Evolutionary conservation across 805 yeast genomes (phyloP).

Genomic region (Kluyveromyces starmeri): DNA sequence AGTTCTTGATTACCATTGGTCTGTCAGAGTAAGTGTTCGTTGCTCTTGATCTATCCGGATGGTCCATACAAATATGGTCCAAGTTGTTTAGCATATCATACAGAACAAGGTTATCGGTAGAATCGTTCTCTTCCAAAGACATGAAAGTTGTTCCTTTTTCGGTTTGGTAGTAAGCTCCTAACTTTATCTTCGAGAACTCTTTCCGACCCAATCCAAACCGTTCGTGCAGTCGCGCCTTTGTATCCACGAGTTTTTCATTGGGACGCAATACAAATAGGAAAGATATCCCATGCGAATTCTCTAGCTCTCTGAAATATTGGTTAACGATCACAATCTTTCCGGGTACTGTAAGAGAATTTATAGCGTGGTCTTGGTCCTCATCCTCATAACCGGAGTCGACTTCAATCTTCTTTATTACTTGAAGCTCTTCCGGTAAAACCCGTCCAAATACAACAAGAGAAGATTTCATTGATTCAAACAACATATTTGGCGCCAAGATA

Average conservation of each 20-base stretch:
- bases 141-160: slow-evolving; percentile 30
- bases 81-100: slow-evolving; percentile 44
- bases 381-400: slow-evolving; percentile 15
- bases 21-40: slow-evolving; percentile 42
- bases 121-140: slow-evolving; percentile 40
- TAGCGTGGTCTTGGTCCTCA: slow-evolving; percentile 15
- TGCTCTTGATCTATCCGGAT: slow-evolving; percentile 70
- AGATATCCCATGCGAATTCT: slow-evolving; percentile 71
- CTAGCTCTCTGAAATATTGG: slow-evolving; percentile 68
- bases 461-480: slow-evolving; percentile 34
- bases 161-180: slow-evolving; percentile 32
- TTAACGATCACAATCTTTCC: slow-evolving; percentile 52
- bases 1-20: slow-evolving; percentile 48
- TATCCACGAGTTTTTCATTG: slow-evolving; percentile 53
- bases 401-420: slow-evolving; percentile 18
- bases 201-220: slow-evolving; percentile 69
- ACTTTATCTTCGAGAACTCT: slow-evolving; percentile 67
- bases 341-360: slow-evolving; percentile 8
- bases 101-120: slow-evolving; percentile 34
- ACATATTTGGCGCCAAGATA: slow-evolving; percentile 28
- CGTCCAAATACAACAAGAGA: slow-evolving; percentile 38
- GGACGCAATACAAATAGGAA: slow-evolving; percentile 67
- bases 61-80: slow-evolving; percentile 70
- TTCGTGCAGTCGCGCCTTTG: slow-evolving; percentile 58
- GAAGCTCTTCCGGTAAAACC: slow-evolving; percentile 34